Evolutionary conservation across 2,329 filamentous ascomycete species (phyloP).

Genomic region (Leptographium wingfieldii): DNA sequence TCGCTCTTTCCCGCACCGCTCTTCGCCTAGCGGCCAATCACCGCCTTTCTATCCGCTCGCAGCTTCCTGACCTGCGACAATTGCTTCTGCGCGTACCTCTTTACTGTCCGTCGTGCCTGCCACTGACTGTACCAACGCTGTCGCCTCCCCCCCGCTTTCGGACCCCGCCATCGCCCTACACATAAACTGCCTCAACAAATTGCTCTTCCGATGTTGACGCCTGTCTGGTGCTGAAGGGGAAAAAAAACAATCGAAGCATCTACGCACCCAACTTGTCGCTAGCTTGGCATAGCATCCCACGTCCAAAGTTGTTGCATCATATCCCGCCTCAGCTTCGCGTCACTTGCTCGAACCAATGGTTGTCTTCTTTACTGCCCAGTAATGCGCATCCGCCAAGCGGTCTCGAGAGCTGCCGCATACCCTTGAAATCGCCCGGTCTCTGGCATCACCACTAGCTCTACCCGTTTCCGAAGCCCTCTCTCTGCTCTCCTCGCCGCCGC

Average conservation of each 20-base stretch:
- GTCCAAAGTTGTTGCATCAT: no score
- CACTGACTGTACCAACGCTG: neutral
- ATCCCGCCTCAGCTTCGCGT: neutral
- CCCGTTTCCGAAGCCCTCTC: neutral
- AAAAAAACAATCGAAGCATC: neutral
- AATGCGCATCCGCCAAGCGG: neutral
- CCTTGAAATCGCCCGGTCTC: neutral
- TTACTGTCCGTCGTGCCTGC: neutral
- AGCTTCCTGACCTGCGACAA: neutral
- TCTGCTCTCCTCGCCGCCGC: conserved; percentile 14
- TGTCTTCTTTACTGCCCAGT: neutral
- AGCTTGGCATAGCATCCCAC: neutral
- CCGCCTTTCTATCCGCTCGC: neutral
- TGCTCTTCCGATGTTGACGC: neutral
- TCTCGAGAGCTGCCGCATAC: neutral
- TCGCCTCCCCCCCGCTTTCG: neutral
- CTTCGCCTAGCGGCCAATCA: neutral
- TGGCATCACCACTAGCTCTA: neutral
- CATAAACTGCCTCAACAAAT: neutral
- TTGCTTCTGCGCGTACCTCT: neutral
- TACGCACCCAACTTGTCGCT: neutral
- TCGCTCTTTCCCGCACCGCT: neutral
- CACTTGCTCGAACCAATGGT: neutral
- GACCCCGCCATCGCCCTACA: neutral
- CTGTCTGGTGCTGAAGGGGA: neutral